Base-by-base conservation (phyloP, 1,139 yeast species). In the Suhomyces taliae region DNA sequence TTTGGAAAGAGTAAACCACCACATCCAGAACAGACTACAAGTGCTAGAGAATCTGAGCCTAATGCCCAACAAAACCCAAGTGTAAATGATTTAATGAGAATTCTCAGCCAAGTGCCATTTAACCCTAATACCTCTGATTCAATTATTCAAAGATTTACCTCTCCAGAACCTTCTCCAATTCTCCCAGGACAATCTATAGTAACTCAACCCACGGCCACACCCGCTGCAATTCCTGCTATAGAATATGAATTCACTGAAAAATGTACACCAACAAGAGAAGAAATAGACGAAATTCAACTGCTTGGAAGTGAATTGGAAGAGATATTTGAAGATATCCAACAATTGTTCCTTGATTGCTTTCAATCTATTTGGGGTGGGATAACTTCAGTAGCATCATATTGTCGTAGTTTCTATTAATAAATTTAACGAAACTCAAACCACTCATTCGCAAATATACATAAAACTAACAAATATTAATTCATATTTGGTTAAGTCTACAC, bases 41-140 rank as follows among this genome's bases (percentile, higher is more conserved):
- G 24, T 2, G 24, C 24, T 19, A 19, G 24, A 19, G 24, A 19
- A 19, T 19, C 24, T 19, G 24, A 19, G 24, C 24, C 24, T 2
- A 14, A 14, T 4, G 3, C 24, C 24, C 24, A 19, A 19, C 15
- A 35, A 19, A 19, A 15, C 19, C n/a, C 10, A 8, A 29, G 33
- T 27, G 29, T 14, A 11, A n/a, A 8, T 7, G 37, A 40, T 11
- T 11, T 34, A 39, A 11, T 29, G 6, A 36, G 36, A 31, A 32
- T 24, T 8, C 9, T 34, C 27, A 9, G n/a, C 35, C 24, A 12
- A 24, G 29, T 39, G 8, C 36, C 41, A 9, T 38, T 49, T 41
- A 47, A 43, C 10, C 52, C 53, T 14, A 51, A 49, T 27, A 43
- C 52, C 7, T 39, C 50, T 6, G 51, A 47, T 10, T 51, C 54